phyloP scores from a whole-genome alignment of 345 rosid genomes.

The Lumnitzera racemosa region DNA sequence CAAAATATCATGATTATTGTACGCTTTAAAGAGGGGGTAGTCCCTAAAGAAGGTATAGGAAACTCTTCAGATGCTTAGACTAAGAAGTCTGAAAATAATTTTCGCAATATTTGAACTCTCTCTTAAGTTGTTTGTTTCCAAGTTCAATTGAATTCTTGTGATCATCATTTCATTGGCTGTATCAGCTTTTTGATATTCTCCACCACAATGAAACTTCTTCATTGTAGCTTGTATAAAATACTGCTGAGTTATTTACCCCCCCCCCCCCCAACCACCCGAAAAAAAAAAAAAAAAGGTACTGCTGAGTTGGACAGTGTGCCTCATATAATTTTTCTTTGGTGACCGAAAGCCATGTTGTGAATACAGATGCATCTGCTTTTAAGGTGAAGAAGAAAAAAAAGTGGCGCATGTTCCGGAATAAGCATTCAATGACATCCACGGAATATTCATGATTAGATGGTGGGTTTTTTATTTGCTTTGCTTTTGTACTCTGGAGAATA shows the following conservation, averaged over 20 bases:
- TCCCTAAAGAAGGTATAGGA: too few relatives aligned
- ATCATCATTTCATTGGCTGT: too few relatives aligned
- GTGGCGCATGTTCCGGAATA: slow-evolving; percentile 31
- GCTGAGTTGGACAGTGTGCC: not conserved
- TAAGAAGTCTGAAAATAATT: not conserved
- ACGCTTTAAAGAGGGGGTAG: too few relatives aligned
- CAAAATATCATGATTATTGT: too few relatives aligned
- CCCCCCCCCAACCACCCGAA: too few relatives aligned
- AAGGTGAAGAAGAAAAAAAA: slow-evolving; percentile 42
- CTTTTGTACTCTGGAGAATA: too few relatives aligned
- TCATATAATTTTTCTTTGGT: not conserved
- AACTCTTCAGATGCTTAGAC: not conserved
- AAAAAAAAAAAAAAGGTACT: too few relatives aligned
- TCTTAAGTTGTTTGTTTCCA: too few relatives aligned
- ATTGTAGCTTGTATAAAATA: not conserved
- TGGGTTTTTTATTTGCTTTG: not conserved
- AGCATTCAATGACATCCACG: slow-evolving; percentile 18
- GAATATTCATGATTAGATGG: slow-evolving; percentile 18
- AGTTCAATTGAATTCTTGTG: too few relatives aligned
- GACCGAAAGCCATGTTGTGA: not conserved
- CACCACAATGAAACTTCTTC: too few relatives aligned
- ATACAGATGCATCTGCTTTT: slow-evolving; percentile 35
- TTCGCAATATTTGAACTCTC: too few relatives aligned
- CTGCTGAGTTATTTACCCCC: not conserved
- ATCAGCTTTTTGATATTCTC: too few relatives aligned